Base-by-base conservation (phyloP, 192 early-diverging fungal genomes). In the Umbelopsis sp. region DNA sequence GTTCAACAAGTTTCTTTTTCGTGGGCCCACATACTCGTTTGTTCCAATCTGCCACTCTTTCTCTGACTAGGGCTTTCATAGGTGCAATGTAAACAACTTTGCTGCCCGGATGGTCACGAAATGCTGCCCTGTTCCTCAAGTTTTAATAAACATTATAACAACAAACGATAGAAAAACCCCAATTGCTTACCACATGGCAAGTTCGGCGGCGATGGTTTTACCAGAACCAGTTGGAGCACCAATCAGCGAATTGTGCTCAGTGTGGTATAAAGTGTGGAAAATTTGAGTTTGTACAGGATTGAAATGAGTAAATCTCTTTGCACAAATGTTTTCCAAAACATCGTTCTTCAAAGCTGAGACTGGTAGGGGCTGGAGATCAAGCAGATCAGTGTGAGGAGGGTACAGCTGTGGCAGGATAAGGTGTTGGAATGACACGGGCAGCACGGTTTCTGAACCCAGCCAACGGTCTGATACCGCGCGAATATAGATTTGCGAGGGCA, bases 401-500 rank as follows among this genome's bases (percentile, higher is more conserved):
- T 94, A 96, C 74, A 93, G 94, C 58, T 94, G 92, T 1, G 98
- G 98, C 61, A 99, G 72, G 46, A 94, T 92, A 73, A 99, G 72
- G 71, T 96, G 92, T 76, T 90, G 88, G 83, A 99, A 95, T 13
- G 95, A 97, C 25, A 99, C 92, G 5, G 98, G 92, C 68, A 96
- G 74, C 11, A 94, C 84, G 15, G 95, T 95, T 75, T 98, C 97
- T 8, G 88, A 91, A 67, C 93, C 90, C 50, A 99, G 76, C 98
- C 98, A 99, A 3, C 96, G 88, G 79, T 99, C 98, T 37, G 94
- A 93, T n/a, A 95, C 81, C 4, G 98, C 84, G 46, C 84, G 84
- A 50, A 99, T 92, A 81, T 97, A 99, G 78, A 95, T 98, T 76
- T 98, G 97, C 18, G 98, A 97, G 65, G 95, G 95, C 53, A 98